These are phyloP conservation scores for Raddia distichophylla DNA, from an alignment of 176 grass and related monocot genomes.

Conservation along the genomic window DNA sequence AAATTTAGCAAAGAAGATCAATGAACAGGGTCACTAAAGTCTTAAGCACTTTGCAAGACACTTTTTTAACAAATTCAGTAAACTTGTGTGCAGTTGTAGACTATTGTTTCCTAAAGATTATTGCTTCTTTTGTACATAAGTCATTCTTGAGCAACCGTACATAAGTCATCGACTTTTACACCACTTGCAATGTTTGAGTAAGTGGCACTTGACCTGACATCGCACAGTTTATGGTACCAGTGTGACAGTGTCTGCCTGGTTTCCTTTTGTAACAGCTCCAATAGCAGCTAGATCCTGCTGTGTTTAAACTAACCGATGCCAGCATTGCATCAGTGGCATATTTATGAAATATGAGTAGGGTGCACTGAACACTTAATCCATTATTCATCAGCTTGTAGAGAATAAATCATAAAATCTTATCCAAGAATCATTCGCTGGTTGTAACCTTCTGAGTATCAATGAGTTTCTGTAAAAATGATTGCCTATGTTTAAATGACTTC, in stretches of 20 bases:
- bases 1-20: slow-evolving; percentile 2
- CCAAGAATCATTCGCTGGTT: neutral
- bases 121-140: neutral
- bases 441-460: slow-evolving; percentile 16
- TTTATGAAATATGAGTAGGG: neutral
- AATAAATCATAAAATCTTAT: neutral
- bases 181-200: neutral
- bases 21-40: neutral
- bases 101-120: neutral
- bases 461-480: neutral
- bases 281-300: neutral
- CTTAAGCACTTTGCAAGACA: neutral
- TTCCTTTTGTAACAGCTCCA: neutral
- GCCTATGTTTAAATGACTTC: slow-evolving; percentile 6
- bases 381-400: neutral
- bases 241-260: slow-evolving; percentile 11
- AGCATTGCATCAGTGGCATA: neutral
- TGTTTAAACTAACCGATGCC: slow-evolving; percentile 8
- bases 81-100: neutral
- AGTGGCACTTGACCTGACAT: neutral
- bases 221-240: neutral
- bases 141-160: neutral
- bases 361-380: neutral
- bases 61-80: neutral
- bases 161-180: slow-evolving; percentile 17